Conservation (phyloP, 495 filamentous ascomycete species). For the Penicillium flavigenum region DNA sequence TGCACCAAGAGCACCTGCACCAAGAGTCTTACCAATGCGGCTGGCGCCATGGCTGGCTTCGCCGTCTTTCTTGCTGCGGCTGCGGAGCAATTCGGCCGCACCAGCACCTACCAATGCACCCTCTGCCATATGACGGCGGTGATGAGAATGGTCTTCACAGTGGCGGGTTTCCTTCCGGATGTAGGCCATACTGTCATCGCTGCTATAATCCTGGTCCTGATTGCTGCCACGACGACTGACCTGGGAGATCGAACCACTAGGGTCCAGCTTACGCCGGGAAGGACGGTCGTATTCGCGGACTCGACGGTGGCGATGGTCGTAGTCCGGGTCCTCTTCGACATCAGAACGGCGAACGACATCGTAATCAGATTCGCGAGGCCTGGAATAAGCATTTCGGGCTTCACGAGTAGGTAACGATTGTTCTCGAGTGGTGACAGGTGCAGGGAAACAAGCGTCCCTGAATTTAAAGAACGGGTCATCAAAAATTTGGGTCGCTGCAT, state of each 20-base stretch:
- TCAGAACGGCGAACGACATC: conserved; percentile 65
- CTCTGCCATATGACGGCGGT: conserved; percentile 79
- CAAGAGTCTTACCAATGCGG: conserved; percentile 68
- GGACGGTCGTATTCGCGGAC: conserved; percentile 55
- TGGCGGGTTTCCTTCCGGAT: conserved; percentile 54
- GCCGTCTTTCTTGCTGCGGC: conserved; percentile 61
- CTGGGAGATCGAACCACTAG: conserved; percentile 58
- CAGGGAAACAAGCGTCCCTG: no score
- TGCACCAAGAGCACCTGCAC: conserved; percentile 80
- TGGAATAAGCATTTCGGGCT: conserved; percentile 64
- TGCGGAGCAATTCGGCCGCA: conserved; percentile 68
- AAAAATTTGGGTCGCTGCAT: neutral
- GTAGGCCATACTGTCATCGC: conserved; percentile 65
- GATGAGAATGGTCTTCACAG: conserved; percentile 56
- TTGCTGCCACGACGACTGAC: conserved; percentile 37
- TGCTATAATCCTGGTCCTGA: conserved; percentile 50
- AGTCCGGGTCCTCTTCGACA: conserved; percentile 38
- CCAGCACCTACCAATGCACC: conserved; percentile 79
- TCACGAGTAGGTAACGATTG: conserved; percentile 75
- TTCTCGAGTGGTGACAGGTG: conserved; percentile 66
- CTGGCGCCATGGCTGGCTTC: conserved; percentile 56
- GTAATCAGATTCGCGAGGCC: conserved; percentile 62
- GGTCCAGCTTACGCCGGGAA: conserved; percentile 56
- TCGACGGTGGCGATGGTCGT: conserved; percentile 58
- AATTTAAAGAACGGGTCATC: neutral